phyloP scores from a whole-genome alignment of 805 yeast species.

The Ogataea kodamae region DNA sequence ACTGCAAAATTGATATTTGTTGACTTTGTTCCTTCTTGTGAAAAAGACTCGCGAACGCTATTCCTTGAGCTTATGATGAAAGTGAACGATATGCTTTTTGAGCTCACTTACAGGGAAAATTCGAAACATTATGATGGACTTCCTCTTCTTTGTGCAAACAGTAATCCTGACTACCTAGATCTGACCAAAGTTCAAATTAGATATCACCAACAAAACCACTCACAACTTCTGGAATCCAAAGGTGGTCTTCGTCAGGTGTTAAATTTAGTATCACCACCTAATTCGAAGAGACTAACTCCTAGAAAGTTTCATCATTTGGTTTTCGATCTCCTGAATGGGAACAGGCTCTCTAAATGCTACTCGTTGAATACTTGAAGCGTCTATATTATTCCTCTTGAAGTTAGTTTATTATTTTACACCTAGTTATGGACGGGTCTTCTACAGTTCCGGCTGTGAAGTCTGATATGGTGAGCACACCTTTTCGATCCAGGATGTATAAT shows the following conservation, averaged over 20 bases:
- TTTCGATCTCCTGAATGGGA: conserved; percentile 30
- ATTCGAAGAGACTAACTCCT: conserved; percentile 22
- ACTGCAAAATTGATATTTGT: conserved; percentile 31
- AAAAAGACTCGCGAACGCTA: conserved; percentile 23
- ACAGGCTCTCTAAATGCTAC: conserved; percentile 17
- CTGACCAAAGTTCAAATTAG: conserved; percentile 27
- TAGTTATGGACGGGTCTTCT: conserved; percentile 60
- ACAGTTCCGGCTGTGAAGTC: conserved; percentile 89
- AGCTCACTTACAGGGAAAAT: conserved; percentile 21
- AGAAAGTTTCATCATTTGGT: conserved; percentile 29
- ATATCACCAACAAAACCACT: conserved; percentile 24
- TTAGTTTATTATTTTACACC: conserved; percentile 55
- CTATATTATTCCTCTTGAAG: background rate
- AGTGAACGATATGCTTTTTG: conserved; percentile 20
- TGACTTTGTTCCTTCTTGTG: conserved; percentile 27
- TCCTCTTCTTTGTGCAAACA: conserved; percentile 9
- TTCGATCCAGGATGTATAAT: conserved; percentile 72
- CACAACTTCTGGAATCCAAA: conserved; percentile 14
- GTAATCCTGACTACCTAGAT: conserved; percentile 18
- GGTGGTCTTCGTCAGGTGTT: conserved; percentile 1
- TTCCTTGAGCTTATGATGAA: conserved; percentile 21
- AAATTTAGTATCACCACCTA: conserved; percentile 3
- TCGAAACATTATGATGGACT: conserved; percentile 7
- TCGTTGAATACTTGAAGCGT: conserved; percentile 11
- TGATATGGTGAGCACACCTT: conserved; percentile 72